Conservation (phyloP, 768 basidiomycete genomes). For the Cystoderma amianthinum region DNA sequence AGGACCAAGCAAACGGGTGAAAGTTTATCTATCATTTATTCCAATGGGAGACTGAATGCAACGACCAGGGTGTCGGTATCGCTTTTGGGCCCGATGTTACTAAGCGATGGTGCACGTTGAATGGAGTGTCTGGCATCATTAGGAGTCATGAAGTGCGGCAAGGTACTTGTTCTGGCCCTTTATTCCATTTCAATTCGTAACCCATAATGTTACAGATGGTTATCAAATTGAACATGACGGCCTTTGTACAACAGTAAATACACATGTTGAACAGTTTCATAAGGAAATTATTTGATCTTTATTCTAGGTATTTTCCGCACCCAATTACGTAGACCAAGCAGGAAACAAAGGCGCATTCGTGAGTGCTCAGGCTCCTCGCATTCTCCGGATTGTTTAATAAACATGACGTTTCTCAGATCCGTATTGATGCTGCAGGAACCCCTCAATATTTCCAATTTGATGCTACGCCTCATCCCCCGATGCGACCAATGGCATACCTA, state of each 20-base stretch:
- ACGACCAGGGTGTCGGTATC: slow-evolving; percentile 80
- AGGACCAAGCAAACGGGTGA: slow-evolving; percentile 91
- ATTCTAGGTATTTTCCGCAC: slow-evolving; percentile 84
- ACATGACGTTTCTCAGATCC: slow-evolving; percentile 44
- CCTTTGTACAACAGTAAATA: slow-evolving; percentile 79
- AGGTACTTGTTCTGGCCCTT: slow-evolving; percentile 37
- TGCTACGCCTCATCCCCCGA: slow-evolving; percentile 79
- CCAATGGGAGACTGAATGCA: not conserved
- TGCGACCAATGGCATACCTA: slow-evolving; percentile 92
- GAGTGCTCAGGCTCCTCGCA: slow-evolving; percentile 22
- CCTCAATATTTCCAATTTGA: slow-evolving; percentile 77
- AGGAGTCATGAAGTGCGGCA: slow-evolving; percentile 97
- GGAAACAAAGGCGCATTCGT: slow-evolving; percentile 93
- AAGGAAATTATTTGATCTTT: not conserved
- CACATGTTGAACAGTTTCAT: not conserved
- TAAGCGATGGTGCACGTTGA: slow-evolving; percentile 79
- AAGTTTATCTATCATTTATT: slow-evolving; percentile 14
- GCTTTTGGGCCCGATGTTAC: slow-evolving; percentile 96
- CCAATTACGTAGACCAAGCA: slow-evolving; percentile 90
- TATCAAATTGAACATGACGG: slow-evolving; percentile 95
- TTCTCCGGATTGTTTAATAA: not conserved
- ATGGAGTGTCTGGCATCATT: slow-evolving; percentile 82
- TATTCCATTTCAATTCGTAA: slow-evolving; percentile 2
- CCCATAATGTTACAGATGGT: slow-evolving; percentile 47
- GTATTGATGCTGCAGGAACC: slow-evolving; percentile 72